Evolutionary conservation across 108 stramenopile genomes (phyloP).

Genomic region (Cyclotella kingstonii): DNA sequence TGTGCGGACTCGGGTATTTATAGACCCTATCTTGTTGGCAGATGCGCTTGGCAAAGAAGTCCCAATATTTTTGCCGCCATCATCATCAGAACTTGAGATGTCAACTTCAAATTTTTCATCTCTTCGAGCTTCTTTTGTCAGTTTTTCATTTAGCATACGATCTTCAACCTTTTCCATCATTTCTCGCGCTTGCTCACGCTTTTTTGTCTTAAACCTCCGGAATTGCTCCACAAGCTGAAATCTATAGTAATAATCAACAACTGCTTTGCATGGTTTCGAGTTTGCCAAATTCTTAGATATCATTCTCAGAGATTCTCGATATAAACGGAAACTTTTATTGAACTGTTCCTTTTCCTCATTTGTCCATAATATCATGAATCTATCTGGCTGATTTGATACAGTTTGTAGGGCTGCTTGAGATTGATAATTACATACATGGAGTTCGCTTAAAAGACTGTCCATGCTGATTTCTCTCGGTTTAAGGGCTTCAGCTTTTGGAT

Average conservation of each 20-base stretch:
- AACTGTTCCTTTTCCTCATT: constrained; percentile 61
- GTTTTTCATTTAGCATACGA: constrained; percentile 43
- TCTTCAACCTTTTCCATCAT: constrained; percentile 79
- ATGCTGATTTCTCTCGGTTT: constrained; percentile 55
- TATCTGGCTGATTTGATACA: constrained; percentile 37
- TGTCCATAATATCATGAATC: constrained; percentile 61
- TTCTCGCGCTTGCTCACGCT: constrained; percentile 73
- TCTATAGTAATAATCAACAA: constrained; percentile 85
- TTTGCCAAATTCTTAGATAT: constrained; percentile 54
- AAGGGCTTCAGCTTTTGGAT: constrained; percentile 22
- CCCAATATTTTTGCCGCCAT: constrained; percentile 11
- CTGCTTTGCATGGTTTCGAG: constrained; percentile 59
- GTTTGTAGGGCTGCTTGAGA: constrained; percentile 43
- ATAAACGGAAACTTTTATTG: constrained; percentile 65
- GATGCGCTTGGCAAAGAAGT: background rate
- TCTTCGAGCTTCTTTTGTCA: constrained; percentile 26
- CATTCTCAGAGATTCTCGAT: constrained; percentile 69
- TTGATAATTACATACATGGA: constrained; percentile 56
- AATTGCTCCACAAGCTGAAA: constrained; percentile 90
- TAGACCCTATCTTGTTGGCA: constrained; percentile 3
- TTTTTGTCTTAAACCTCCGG: constrained; percentile 71
- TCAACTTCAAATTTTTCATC: constrained; percentile 20
- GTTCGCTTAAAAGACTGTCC: constrained; percentile 49
- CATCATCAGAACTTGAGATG: constrained; percentile 23
- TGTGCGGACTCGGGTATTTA: constrained; percentile 31